A percentile compares a stretch with the other conserved stretches of the same genome.
Evolutionary conservation across 176 grass and related monocot species (phyloP).

Genomic region (Hordeum marinum): DNA sequence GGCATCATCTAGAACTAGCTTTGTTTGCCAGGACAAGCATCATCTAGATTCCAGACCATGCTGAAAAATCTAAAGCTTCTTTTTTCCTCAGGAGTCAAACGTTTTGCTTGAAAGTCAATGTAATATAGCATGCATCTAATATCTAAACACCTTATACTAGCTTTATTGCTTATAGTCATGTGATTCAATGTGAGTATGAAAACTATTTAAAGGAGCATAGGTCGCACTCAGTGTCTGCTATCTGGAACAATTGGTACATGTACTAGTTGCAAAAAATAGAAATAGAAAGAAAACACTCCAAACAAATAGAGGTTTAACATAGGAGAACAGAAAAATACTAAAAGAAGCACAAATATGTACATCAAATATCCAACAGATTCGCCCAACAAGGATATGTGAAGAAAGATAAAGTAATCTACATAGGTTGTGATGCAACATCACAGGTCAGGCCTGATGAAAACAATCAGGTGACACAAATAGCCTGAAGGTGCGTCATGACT

Average conservation of each 20-base stretch:
- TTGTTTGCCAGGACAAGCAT: not conserved
- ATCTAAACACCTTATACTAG: not conserved
- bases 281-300: not conserved
- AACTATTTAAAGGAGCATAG: not conserved
- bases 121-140: not conserved
- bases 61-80: conserved; percentile 1
- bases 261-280: not conserved
- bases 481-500: not conserved
- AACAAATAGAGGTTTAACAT: not conserved
- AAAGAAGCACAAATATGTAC: not conserved
- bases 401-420: conserved; percentile 7
- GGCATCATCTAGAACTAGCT: not conserved
- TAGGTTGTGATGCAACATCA: not conserved
- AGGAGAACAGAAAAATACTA: not conserved
- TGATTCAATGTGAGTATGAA: not conserved
- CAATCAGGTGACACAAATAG: not conserved
- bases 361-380: conserved; percentile 11
- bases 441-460: not conserved
- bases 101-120: not conserved
- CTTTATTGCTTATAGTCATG: not conserved
- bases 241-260: not conserved
- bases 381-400: not conserved
- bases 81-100: not conserved
- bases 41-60: not conserved
- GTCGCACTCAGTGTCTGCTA: not conserved